Evolutionary conservation across 1,139 yeast species (phyloP), one percentile per base, ranked within the genome.

Genomic region (Yueomyces sp.): DNA sequence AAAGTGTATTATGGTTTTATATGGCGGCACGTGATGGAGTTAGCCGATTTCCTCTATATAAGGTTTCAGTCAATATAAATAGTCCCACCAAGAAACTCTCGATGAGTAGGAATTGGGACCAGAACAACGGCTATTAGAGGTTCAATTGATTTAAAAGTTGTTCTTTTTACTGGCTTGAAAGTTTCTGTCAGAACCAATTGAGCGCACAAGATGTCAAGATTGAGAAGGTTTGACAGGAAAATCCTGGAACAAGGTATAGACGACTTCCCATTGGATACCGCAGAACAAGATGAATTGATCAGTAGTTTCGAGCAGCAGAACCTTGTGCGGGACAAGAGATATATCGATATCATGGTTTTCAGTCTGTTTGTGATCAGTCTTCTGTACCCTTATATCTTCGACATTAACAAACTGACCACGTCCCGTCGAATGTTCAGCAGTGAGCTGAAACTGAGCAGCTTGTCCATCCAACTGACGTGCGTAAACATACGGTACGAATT

Each of bases 281-380:
- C 54, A 25, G 64, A 59, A 28, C 64, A 59, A 43, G 62, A 58
- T 36, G 55, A 53, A 38, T 42, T 56, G 41, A 56, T 59, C 30
- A 48, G 51, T 39, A 48, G 41, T 29, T 51, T 59, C 29, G 60
- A 56, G 39, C 34, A 48, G 19, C 49, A 48, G 11, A 52, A 55
- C 40, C 39, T 40, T 32, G 25, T 42, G n/a, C 49, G 48, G n/a
- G 54, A 56, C 39, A 49, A 50, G 12, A 40, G 42, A 19, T 50
- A 45, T 36, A 45, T 55, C 26, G 53, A 51, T 33, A n/a, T 33
- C n/a, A 6, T 33, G 5, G 8, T 27, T 49, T 9, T 31, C 57
- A 32, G 50, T 54, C 19, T 26, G 48, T 1, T 36, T 51, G 11
- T 55, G 52, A 39, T 37, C 56, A 37, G 19, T 56, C 2, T 50